These are phyloP conservation scores for Sutorius australiensis DNA, from an alignment of 768 basidiomycete genomes.

Conservation along the genomic window DNA sequence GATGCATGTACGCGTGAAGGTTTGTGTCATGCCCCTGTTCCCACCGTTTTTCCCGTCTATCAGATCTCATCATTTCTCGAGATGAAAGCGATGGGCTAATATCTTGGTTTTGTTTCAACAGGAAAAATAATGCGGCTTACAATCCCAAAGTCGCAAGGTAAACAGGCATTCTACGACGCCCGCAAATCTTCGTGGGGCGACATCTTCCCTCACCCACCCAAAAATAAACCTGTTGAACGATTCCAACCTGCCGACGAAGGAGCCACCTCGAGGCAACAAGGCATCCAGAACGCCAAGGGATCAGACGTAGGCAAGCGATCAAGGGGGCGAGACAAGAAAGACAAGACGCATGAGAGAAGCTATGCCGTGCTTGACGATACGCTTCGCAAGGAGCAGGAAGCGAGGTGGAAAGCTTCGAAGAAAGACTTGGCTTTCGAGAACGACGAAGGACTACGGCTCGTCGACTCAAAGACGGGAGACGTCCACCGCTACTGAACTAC, in stretches of 20 bases:
- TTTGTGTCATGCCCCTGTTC: slow-evolving; percentile 26
- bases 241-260: slow-evolving; percentile 36
- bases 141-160: slow-evolving; percentile 92
- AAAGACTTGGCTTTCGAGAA: slow-evolving; percentile 8
- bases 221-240: slow-evolving; percentile 69
- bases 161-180: slow-evolving; percentile 91
- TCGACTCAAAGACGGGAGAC: slow-evolving; percentile 8
- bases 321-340: slow-evolving; percentile 25
- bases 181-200: slow-evolving; percentile 95
- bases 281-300: slow-evolving; percentile 32
- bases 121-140: slow-evolving; percentile 91
- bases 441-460: slow-evolving; percentile 2
- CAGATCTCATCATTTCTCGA: not conserved
- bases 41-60: slow-evolving; percentile 6
- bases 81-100: slow-evolving; percentile 3
- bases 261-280: slow-evolving; percentile 27
- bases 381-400: slow-evolving; percentile 38
- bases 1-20: slow-evolving; percentile 86
- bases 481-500: slow-evolving; percentile 6
- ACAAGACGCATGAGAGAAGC: slow-evolving; percentile 21
- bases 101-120: slow-evolving; percentile 29
- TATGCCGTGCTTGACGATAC: slow-evolving; percentile 31
- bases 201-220: slow-evolving; percentile 86
- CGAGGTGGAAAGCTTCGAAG: slow-evolving; percentile 27
- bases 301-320: slow-evolving; percentile 58